Conservation (phyloP, 108 stramenopile genomes). For the Cyclotella kingstonii region DNA sequence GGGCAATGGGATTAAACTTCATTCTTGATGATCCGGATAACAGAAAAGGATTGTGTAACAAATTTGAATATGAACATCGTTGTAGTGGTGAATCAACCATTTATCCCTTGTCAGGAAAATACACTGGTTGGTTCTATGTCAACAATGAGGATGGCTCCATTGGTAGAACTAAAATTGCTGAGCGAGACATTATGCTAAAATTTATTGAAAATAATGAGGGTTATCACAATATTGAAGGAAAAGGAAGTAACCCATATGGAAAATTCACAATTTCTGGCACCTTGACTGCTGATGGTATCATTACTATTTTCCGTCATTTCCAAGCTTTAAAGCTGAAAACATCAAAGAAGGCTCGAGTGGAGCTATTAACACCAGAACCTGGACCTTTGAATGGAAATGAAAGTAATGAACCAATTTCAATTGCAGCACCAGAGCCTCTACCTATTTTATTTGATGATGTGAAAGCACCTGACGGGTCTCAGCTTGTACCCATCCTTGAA, state of each 20-base stretch:
- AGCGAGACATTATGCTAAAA: constrained; percentile 71
- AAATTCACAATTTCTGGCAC: constrained; percentile 85
- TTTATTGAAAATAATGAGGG: constrained; percentile 79
- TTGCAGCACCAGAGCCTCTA: constrained; percentile 34
- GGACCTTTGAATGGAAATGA: constrained; percentile 44
- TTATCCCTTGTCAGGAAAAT: constrained; percentile 76
- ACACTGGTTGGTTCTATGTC: constrained; percentile 82
- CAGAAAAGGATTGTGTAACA: constrained; percentile 54
- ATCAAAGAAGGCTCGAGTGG: constrained; percentile 4
- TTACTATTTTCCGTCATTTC: constrained; percentile 85
- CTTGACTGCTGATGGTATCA: constrained; percentile 56
- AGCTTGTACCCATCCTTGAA: constrained; percentile 16
- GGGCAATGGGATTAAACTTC: constrained; percentile 68
- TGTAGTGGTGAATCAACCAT: constrained; percentile 42
- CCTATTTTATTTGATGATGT: constrained; percentile 64
- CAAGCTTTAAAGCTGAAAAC: constrained; percentile 33
- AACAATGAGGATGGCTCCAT: constrained; percentile 51
- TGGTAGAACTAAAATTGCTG: constrained; percentile 48
- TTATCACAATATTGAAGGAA: constrained; percentile 85
- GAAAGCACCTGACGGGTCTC: constrained; percentile 38
- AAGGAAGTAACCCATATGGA: constrained; percentile 76
- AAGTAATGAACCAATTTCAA: constrained; percentile 16
- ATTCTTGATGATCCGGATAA: constrained; percentile 72
- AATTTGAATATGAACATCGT: constrained; percentile 87
- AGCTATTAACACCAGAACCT: constrained; percentile 48